These are phyloP conservation scores for Penicillium paxilli DNA, from an alignment of 495 filamentous ascomycete genomes.

Conservation along the genomic window DNA sequence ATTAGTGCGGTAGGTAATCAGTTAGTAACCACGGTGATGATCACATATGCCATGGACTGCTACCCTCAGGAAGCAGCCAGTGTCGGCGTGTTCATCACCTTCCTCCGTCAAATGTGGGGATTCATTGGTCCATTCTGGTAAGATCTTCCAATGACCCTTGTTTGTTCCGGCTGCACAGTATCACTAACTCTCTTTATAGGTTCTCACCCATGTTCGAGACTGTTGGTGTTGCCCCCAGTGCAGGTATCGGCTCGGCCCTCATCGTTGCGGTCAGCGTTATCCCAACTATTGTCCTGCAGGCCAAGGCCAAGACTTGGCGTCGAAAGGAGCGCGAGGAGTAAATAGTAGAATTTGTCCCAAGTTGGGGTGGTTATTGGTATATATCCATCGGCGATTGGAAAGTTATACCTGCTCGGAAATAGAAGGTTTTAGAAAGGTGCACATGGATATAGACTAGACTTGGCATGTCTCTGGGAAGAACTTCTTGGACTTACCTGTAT, in stretches of 20 bases:
- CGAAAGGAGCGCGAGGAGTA: constrained; percentile 7
- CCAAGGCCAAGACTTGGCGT: constrained; percentile 27
- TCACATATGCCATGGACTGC: constrained; percentile 56
- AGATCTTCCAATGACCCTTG: background rate
- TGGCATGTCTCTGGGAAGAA: background rate
- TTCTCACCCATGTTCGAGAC: constrained; percentile 45
- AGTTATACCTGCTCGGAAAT: too few species aligned
- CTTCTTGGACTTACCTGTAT: background rate
- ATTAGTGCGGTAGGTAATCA: constrained; percentile 55
- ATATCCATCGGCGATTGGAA: too few species aligned
- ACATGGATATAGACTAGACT: background rate
- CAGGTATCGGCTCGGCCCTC: constrained; percentile 33
- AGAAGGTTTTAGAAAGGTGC: background rate
- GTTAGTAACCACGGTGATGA: constrained; percentile 54
- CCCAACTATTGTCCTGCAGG: constrained; percentile 36
- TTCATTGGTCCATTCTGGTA: constrained; percentile 60
- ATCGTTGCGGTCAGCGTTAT: constrained; percentile 38
- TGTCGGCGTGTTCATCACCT: constrained; percentile 56
- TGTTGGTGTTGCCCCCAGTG: constrained; percentile 41
- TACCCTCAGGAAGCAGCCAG: constrained; percentile 46
- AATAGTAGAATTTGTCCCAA: too few species aligned
- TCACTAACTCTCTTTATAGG: constrained; percentile 22
- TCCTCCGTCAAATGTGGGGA: constrained; percentile 54
- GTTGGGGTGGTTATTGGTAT: too few species aligned
- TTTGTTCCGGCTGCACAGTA: background rate